Conservation (phyloP, 306 rosid genomes). For the Inga oerstediana region DNA sequence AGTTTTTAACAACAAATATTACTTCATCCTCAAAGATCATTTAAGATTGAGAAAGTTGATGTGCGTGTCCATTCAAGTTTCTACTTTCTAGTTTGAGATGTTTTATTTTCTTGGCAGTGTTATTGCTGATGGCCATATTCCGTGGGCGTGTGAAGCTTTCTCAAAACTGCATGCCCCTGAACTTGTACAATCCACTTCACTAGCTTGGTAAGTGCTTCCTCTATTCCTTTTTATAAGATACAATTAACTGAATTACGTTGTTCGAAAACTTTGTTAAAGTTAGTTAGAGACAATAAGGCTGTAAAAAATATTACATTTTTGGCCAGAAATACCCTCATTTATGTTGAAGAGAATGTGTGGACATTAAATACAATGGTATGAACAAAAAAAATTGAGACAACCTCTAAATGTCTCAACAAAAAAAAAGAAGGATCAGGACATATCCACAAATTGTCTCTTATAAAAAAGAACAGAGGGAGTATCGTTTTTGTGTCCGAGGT, state of each 20-base stretch:
- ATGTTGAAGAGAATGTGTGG: too few species aligned
- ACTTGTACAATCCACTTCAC: constrained; percentile 45
- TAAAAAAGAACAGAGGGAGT: background rate
- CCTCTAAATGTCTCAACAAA: too few species aligned
- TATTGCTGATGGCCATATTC: constrained; percentile 75
- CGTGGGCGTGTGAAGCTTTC: constrained; percentile 89
- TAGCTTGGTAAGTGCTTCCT: constrained; percentile 49
- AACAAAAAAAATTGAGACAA: too few species aligned
- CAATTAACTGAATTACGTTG: too few species aligned
- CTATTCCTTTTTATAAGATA: too few species aligned
- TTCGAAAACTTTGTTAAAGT: too few species aligned
- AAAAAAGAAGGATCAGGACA: too few species aligned
- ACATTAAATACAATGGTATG: too few species aligned
- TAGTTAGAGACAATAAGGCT: too few species aligned
- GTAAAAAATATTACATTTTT: too few species aligned
- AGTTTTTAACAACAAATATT: background rate
- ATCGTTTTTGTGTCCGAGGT: constrained; percentile 13
- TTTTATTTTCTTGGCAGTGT: constrained; percentile 61
- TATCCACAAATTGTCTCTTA: too few species aligned
- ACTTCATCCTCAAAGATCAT: background rate
- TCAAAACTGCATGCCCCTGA: constrained; percentile 56
- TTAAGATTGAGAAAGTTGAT: constrained; percentile 11
- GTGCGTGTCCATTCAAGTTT: constrained; percentile 27
- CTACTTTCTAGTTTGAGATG: constrained; percentile 22
- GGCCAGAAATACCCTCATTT: too few species aligned